Evolutionary conservation across 495 filamentous ascomycete species (phyloP), one percentile per base, ranked within the genome.

Genomic region (Filosporella fistucella): DNA sequence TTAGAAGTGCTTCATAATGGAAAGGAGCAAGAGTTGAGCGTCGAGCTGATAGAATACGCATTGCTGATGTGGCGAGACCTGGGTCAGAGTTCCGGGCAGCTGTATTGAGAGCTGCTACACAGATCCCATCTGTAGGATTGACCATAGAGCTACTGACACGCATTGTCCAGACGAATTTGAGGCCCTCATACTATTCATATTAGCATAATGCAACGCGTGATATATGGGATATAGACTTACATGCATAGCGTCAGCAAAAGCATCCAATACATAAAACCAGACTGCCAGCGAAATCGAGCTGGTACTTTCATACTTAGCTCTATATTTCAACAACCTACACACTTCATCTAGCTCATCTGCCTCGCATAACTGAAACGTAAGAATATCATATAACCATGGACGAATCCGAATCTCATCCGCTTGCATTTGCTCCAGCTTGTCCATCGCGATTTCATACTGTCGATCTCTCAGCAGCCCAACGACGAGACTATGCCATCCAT

Each of bases 371-470:
- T 71, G 74, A 52, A 83, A 86, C 36, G 89, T 71, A 25, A 89
- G 71, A 47, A 87, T 74, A 57, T 89, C 86, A 54, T 84, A 80
- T 9, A 95, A 70, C 87, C 88, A 95, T 4, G 62, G 51, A 32
- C 83, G 74, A 6, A 91, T 59, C 5, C 51, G 37, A 5, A 78
- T 71, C 1, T 74, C 72, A 29, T 78, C 70, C 30, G 65, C 66
- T 35, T 80, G 67, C 75, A 94, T 81, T 22, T 73, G 61, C 14
- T 85, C 80, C 34, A 95, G 59, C 49, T 80, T 78, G 23, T 90
- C 81, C 38, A 95, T 61, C 2, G 88, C 91, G 57, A 87, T 65
- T 63, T 98, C 93, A 43, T 86, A 79, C 53, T 91, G 84, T 10
- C 81, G 76, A 55, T 95, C 90, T 39, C 87, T 74, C 28, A 96